Evolutionary conservation across 305 asterid genomes (phyloP).

Genomic region (Fraxinus nigra): DNA sequence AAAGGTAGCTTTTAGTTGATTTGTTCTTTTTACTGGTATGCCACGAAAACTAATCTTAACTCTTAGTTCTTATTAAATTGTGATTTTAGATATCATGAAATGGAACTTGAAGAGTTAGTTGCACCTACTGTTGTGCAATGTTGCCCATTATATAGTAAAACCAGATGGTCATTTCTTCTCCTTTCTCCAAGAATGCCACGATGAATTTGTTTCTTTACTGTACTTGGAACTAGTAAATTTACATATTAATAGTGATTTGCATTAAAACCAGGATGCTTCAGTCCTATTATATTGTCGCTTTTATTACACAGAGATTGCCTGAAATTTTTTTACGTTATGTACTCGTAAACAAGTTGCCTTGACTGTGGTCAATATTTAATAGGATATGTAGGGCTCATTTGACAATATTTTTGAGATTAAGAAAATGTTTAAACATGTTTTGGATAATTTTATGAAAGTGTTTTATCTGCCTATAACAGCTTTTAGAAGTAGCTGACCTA

Average conservation of each 20-base stretch:
- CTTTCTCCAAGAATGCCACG: background rate
- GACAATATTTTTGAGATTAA: background rate
- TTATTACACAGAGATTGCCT: background rate
- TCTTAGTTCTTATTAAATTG: background rate
- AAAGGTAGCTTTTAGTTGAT: background rate
- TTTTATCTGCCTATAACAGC: too few relatives aligned
- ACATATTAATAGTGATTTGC: background rate
- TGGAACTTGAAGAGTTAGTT: background rate
- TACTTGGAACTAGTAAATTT: background rate
- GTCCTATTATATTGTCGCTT: background rate
- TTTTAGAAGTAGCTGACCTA: too few relatives aligned
- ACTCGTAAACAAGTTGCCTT: background rate
- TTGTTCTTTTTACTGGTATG: background rate
- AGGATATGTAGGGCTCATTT: background rate
- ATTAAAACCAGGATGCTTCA: background rate
- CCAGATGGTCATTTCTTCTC: background rate
- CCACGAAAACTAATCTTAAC: background rate
- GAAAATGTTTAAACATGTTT: background rate
- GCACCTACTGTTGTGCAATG: background rate
- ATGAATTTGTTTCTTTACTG: background rate
- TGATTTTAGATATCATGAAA: background rate
- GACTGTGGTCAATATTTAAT: background rate
- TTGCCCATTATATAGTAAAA: background rate
- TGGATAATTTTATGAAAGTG: background rate
- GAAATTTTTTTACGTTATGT: background rate